phyloP scores from a whole-genome alignment of 495 filamentous ascomycete species.

The Monascus purpureus region DNA sequence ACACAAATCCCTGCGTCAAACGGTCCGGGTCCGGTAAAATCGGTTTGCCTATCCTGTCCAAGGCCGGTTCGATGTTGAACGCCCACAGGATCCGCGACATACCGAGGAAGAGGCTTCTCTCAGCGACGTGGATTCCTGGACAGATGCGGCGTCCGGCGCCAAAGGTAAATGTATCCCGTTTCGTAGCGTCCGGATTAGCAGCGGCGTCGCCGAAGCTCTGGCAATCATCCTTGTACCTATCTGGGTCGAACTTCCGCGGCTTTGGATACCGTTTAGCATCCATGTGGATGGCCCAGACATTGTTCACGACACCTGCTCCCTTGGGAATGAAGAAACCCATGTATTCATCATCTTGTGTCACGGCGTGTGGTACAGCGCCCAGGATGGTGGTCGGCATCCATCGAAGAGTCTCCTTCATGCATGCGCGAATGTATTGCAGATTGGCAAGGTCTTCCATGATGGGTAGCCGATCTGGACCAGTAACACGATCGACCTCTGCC shows the following conservation, averaged over 20 bases:
- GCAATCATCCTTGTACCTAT: slow-evolving; percentile 27
- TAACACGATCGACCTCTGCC: slow-evolving; percentile 26
- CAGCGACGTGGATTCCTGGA: slow-evolving; percentile 17
- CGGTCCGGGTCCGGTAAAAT: slow-evolving; percentile 12
- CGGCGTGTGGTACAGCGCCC: slow-evolving; percentile 41
- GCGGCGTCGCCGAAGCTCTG: slow-evolving; percentile 20
- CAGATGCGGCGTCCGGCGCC: slow-evolving; percentile 18
- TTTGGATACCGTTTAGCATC: slow-evolving; percentile 29
- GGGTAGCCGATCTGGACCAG: slow-evolving; percentile 11
- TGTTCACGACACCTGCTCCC: slow-evolving; percentile 26
- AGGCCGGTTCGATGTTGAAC: slow-evolving; percentile 16
- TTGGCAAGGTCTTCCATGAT: slow-evolving; percentile 10
- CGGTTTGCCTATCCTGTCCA: slow-evolving; percentile 4
- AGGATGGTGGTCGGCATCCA: slow-evolving; percentile 28
- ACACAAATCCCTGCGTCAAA: slow-evolving; percentile 25
- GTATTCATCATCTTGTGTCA: slow-evolving; percentile 39
- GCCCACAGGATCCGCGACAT: slow-evolving; percentile 43
- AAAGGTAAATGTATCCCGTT: slow-evolving; percentile 18
- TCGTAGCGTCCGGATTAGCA: slow-evolving; percentile 22
- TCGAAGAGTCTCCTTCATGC: slow-evolving; percentile 26
- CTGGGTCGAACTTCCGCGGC: slow-evolving; percentile 40
- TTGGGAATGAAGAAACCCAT: slow-evolving; percentile 36
- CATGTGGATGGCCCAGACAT: slow-evolving; percentile 33
- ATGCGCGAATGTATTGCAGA: slow-evolving; percentile 23
- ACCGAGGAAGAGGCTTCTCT: slow-evolving; percentile 32